Evolutionary conservation across 2,329 filamentous ascomycete genomes (phyloP), one percentile per base, ranked within the genome.

Genomic region (Pseudocercospora crystallina): DNA sequence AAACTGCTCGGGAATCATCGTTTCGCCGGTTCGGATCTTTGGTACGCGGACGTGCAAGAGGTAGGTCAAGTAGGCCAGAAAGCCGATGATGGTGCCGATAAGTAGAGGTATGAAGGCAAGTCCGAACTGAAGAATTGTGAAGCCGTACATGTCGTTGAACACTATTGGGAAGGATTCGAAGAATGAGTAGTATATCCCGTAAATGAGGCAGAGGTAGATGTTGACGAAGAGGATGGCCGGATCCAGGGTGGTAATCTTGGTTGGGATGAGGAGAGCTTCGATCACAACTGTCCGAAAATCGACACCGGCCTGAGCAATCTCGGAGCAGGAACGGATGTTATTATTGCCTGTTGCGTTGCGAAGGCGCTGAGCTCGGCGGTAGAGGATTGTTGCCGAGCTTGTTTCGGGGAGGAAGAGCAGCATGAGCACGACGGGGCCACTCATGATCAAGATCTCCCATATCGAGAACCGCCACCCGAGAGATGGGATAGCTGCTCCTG

Each of bases 141-240:
- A 84, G 63, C 71, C 66, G 67, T 87, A 86, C 60, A 78, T 71
- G 31, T 74, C 74, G 2, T 76, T 74, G 65, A 83, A 86, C 49
- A 86, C 81, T 10, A 84, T 70, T 3, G 82, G 82, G 67, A 86
- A 86, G n/a, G 79, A 79, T 61, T 86, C 83, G 62, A 86, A 86
- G 69, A 78, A 86, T 11, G 71, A 72, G 56, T 78, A 79, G 70
- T 81, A 82, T 63, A 82, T 83, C 43, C 75, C 79, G 67, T 84
- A 86, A 59, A 81, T 77, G 57, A 86, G 75, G 47, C 77, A 78
- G 2, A 49, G 72, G 48, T 65, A 66, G 38, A 63, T 34, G 33
- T 58, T 58, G 7, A 56, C 60, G 65, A 86, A 85, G 53, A 83
- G 66, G 57, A 86, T 77, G 9, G 82, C 79, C 0, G 83, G 83